Base-by-base conservation (phyloP, 768 basidiomycete species). In the Boletus barrowsii region DNA sequence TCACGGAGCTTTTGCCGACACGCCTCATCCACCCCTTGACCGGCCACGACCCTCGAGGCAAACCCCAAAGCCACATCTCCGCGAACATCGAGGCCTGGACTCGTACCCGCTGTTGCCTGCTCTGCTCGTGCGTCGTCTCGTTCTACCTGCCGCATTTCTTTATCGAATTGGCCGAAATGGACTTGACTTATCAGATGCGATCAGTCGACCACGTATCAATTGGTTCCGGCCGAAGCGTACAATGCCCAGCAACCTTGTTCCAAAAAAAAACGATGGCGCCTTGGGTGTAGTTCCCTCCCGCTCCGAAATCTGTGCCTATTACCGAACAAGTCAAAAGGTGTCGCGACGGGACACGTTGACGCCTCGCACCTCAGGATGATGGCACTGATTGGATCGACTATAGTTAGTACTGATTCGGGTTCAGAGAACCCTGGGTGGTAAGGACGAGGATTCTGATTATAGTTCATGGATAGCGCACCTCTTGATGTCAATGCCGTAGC, bases 31-130 rank as follows among this genome's bases (percentile, higher is more conserved):
- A 47, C 55, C 55, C 64, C 62, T 42, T 43, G 50, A 32, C 54
- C 51, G 54, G 39, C 67, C 64, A 56, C 50, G 62, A 58, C 43
- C 66, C 66, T 62, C 66, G 57, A 62, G 66, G 57, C 26, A 37
- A 40, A 55, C 56, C 56, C 62, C 56, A 59, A 49, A 47, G 47
- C 56, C 39, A 53, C 49, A 68, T 67, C 56, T 58, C 67, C 67
- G 66, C 49, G 35, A 49, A 51, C 10, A 35, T 51, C 56, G 47
- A 63, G 39, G 40, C 11, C 46, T 30, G 42, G 47, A 10, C 10
- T 37, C 26, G 49, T 56, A 18, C 47, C 63, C 20, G 22, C 30
- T 29, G 14, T 36, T 39, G 10, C 22, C 11, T 32, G 24, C 30
- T 45, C 42, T 24, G 20, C 17, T 47, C 39, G 58, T 5, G 7